Conservation (phyloP, 169 alveolate genomes). For the Eimeria tenella region DNA sequence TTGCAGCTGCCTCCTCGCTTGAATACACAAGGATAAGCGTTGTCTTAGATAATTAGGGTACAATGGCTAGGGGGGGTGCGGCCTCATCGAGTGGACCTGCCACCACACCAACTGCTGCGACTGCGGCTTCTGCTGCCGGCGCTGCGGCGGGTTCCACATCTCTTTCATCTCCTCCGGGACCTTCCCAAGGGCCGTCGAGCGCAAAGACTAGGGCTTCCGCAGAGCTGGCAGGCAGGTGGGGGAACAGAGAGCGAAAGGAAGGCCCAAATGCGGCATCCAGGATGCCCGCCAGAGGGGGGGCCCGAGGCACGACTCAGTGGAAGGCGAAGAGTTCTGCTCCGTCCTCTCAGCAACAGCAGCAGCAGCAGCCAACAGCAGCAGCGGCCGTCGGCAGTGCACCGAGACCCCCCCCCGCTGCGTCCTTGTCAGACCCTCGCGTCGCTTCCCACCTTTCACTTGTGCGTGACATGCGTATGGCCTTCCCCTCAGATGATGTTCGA, state of each 20-base stretch:
- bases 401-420: conserved; percentile 60
- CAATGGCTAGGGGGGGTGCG: conserved; percentile 71
- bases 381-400: background rate
- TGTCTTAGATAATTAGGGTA: conserved; percentile 12
- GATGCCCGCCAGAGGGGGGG: conserved; percentile 28
- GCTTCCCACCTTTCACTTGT: conserved; percentile 51
- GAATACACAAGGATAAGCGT: conserved; percentile 34
- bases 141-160: conserved; percentile 27
- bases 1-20: background rate
- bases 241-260: conserved; percentile 15
- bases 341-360: conserved; percentile 28
- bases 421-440: conserved; percentile 53
- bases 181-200: conserved; percentile 36
- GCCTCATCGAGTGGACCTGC: conserved; percentile 59
- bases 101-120: conserved; percentile 31
- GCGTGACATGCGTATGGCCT: conserved; percentile 27
- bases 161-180: conserved; percentile 2
- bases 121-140: background rate
- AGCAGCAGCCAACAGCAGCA: conserved; percentile 26
- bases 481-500: conserved; percentile 51
- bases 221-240: conserved; percentile 32
- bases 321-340: conserved; percentile 31
- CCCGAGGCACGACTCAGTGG: conserved; percentile 64
- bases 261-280: conserved; percentile 13
- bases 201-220: conserved; percentile 29